Conservation (phyloP, 768 basidiomycete species). For the Hypholoma fasciculare region DNA sequence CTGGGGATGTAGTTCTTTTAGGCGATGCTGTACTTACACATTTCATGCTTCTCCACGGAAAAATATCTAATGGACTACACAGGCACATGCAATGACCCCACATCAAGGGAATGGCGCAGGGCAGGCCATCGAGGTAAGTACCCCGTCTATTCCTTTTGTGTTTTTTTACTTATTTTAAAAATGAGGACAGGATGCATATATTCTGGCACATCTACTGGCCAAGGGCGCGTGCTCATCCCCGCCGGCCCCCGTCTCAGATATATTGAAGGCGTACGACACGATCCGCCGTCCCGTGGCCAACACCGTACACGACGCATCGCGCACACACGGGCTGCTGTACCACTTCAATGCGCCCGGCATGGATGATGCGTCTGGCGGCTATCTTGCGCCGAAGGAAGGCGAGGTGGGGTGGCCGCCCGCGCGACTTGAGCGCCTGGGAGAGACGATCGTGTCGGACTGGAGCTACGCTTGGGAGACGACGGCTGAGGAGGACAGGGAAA, state of each 20-base stretch:
- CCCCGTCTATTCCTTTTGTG: too few relatives aligned
- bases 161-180: too few relatives aligned
- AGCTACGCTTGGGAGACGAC: slow-evolving; percentile 6
- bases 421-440: not conserved
- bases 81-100: slow-evolving; percentile 47
- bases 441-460: not conserved
- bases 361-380: not conserved
- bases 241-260: not conserved
- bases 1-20: slow-evolving; percentile 42
- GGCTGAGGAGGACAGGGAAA: not conserved
- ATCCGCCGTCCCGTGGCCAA: slow-evolving; percentile 3
- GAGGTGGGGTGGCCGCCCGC: not conserved
- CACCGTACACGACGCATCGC: not conserved
- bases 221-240: not conserved
- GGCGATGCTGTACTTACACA: slow-evolving; percentile 44
- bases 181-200: slow-evolving; percentile 3
- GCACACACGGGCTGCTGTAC: not conserved
- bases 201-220: not conserved
- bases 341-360: not conserved
- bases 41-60: not conserved
- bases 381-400: not conserved
- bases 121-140: slow-evolving; percentile 34
- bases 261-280: not conserved
- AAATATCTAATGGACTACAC: not conserved
- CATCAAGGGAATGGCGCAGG: slow-evolving; percentile 52